Percentiles rank a stretch among this genome's conserved stretches.
Conservation (phyloP, 805 yeast species). For the Lipomyces lipofer region DNA sequence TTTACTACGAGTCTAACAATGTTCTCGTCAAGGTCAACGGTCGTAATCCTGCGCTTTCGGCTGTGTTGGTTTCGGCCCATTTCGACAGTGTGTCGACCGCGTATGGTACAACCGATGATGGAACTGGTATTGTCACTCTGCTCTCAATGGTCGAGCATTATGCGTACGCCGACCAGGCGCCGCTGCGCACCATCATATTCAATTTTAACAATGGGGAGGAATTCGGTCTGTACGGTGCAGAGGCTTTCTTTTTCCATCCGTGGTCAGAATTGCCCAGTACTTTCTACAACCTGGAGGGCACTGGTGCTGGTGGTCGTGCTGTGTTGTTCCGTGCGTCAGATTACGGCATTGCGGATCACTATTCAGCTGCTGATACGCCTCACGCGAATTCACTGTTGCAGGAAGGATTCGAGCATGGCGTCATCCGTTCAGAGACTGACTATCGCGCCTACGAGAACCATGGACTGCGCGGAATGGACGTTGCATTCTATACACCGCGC, state of each 20-base stretch:
- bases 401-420: slow-evolving; percentile 74
- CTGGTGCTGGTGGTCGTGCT: slow-evolving; percentile 90
- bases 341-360: slow-evolving; percentile 60
- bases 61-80: slow-evolving; percentile 78
- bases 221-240: slow-evolving; percentile 83
- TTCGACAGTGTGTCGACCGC: slow-evolving; percentile 86
- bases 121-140: slow-evolving; percentile 81
- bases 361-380: slow-evolving; percentile 54
- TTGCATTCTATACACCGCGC: slow-evolving; percentile 86
- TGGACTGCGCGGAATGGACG: slow-evolving; percentile 82
- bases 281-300: slow-evolving; percentile 85
- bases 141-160: slow-evolving; percentile 64
- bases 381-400: slow-evolving; percentile 80
- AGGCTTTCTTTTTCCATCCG: slow-evolving; percentile 68
- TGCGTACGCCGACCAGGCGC: slow-evolving; percentile 41
- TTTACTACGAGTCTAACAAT: slow-evolving; percentile 83
- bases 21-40: slow-evolving; percentile 77
- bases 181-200: slow-evolving; percentile 72
- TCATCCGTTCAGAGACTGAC: slow-evolving; percentile 81
- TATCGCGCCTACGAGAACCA: slow-evolving; percentile 64
- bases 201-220: slow-evolving; percentile 91
- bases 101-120: slow-evolving; percentile 89
- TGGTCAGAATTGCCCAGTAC: slow-evolving; percentile 64
- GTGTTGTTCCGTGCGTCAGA: slow-evolving; percentile 67
- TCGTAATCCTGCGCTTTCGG: slow-evolving; percentile 55